phyloP scores from a whole-genome alignment of 768 basidiomycete genomes.

The Cubamyces sp. region DNA sequence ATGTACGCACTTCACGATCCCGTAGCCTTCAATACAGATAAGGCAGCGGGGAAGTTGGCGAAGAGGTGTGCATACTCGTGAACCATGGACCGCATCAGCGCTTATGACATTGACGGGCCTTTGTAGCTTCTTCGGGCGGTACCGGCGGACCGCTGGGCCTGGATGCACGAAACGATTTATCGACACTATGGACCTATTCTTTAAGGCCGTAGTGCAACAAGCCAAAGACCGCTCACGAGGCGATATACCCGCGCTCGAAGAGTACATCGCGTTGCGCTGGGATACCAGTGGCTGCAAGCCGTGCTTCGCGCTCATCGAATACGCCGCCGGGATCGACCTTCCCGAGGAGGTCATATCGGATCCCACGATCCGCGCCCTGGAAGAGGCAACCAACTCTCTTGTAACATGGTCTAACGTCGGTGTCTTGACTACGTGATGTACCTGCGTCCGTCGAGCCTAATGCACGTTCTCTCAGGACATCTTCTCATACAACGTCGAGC shows the following conservation, averaged over 20 bases:
- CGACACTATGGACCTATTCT: conserved; percentile 35
- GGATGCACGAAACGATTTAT: conserved; percentile 41
- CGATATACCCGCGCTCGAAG: conserved; percentile 44
- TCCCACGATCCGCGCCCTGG: conserved; percentile 48
- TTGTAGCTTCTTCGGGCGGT: conserved; percentile 40
- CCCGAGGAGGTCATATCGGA: conserved; percentile 56
- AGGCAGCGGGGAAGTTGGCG: conserved; percentile 28
- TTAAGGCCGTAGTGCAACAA: conserved; percentile 36
- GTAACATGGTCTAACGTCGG: conserved; percentile 47
- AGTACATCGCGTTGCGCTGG: conserved; percentile 55
- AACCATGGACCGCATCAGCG: not conserved
- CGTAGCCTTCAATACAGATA: conserved; percentile 27
- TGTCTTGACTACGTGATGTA: conserved; percentile 16
- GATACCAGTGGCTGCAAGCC: conserved; percentile 57
- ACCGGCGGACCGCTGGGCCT: conserved; percentile 40
- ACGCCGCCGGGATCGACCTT: conserved; percentile 52
- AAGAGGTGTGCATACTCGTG: conserved; percentile 20
- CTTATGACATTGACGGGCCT: not conserved
- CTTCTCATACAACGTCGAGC: conserved; percentile 77
- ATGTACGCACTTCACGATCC: conserved; percentile 35
- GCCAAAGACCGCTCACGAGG: conserved; percentile 32
- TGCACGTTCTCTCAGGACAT: conserved; percentile 53
- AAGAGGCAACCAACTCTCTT: conserved; percentile 49
- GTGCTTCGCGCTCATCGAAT: conserved; percentile 56
- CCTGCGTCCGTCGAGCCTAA: conserved; percentile 2